These are phyloP conservation scores for Galium porrigens DNA, from an alignment of 305 asterid species.

Conservation along the genomic window DNA sequence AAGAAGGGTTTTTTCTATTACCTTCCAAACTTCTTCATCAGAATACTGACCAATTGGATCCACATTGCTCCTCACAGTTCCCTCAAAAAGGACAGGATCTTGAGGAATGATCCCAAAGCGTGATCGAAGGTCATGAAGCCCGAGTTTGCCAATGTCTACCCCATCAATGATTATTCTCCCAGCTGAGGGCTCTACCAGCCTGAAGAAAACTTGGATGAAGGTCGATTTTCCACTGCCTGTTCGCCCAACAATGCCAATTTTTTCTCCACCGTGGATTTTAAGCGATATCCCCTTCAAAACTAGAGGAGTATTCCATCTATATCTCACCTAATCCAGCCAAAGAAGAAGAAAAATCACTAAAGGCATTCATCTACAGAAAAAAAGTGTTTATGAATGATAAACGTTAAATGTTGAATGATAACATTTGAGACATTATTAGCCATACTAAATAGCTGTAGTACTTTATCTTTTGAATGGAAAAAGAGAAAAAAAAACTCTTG, in stretches of 20 bases:
- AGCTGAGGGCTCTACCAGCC: slow-evolving; percentile 48
- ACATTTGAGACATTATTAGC: background rate
- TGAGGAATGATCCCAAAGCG: slow-evolving; percentile 71
- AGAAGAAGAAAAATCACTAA: background rate
- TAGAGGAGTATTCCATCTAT: slow-evolving; percentile 47
- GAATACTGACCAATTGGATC: slow-evolving; percentile 51
- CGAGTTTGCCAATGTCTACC: slow-evolving; percentile 41
- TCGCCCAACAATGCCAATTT: slow-evolving; percentile 59
- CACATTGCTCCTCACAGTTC: slow-evolving; percentile 51
- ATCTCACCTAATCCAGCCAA: slow-evolving; percentile 42
- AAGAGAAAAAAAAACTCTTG: no score
- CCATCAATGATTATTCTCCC: slow-evolving; percentile 49
- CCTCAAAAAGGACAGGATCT: slow-evolving; percentile 56
- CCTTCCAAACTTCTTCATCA: slow-evolving; percentile 75
- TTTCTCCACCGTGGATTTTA: slow-evolving; percentile 44
- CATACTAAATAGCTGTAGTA: no score
- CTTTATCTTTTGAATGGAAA: no score
- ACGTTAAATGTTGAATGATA: background rate
- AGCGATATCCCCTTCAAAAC: slow-evolving; percentile 51
- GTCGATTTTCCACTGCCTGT: slow-evolving; percentile 77
- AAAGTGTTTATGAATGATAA: no score
- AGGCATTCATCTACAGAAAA: slow-evolving; percentile 4
- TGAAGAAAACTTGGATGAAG: slow-evolving; percentile 52
- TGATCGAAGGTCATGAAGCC: slow-evolving; percentile 55
- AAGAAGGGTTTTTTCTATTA: slow-evolving; percentile 23